Base-by-base conservation (phyloP, 805 yeast species). In the Kluyveromyces wickerhamii region DNA sequence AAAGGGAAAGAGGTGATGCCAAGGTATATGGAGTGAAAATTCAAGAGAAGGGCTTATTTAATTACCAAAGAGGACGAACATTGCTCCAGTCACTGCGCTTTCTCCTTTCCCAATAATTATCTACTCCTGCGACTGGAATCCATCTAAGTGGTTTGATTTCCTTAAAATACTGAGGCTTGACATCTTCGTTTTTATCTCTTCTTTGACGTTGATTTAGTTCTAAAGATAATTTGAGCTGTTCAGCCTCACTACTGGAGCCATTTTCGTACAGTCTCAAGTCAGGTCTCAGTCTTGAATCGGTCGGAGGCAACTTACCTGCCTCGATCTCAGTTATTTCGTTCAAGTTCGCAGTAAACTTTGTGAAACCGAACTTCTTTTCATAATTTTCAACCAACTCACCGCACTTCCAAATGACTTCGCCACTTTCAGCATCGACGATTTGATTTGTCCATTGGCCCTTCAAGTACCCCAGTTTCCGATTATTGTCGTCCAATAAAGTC, bases 281-380 rank as follows among this genome's bases (percentile, higher is more conserved):
- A 1, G 96, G 97, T 51, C 98, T 72, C 29, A 77, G 59, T 51
- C 98, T 73, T 6, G 96, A 82, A 55, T 92, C 98, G 1, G 92
- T 84, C 3, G 88, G 88, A 5, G 96, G 80, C 25, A 88, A 47
- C 2, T 58, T 35, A 2, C 64, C 80, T 19, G 67, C 42, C 52
- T 89, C 96, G 10, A 89, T 59, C 3, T 54, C 62, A 0, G 95
- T 83, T 25, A 88, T 72, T 40, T 86, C 83, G 52, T 87, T 87
- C 53, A 92, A 64, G 25, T 79, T 70, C 7, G 94, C 85, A 1
- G 95, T 77, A 62, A 80, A 92, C 35, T 67, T 66, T 0, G 96
- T 79, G 53, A 87, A 87, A 0, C 98, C 98, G 61, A 77, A 92
- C 53, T 83, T 83, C 42, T 69, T 65, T 28, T 67, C 66, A 21